Conservation (phyloP, 805 yeast genomes). For the Spathaspora boniae region DNA sequence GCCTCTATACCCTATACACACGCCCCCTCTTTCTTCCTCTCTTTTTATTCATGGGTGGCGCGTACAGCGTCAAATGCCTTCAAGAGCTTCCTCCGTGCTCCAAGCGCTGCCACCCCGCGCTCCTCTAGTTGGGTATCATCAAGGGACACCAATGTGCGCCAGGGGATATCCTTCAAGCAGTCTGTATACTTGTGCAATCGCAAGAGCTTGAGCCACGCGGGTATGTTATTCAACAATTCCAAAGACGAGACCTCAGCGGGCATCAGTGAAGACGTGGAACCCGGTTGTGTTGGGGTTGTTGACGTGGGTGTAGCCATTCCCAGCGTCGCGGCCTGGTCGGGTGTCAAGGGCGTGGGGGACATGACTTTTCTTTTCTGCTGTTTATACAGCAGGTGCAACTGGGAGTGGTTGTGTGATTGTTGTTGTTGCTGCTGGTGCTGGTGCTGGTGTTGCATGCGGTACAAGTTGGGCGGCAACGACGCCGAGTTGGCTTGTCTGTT, state of each 20-base stretch:
- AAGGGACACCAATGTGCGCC: conserved; percentile 76
- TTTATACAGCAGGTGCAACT: conserved; percentile 11
- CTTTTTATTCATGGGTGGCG: conserved; percentile 6
- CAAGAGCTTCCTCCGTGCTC: conserved; percentile 90
- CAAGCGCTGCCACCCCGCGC: conserved; percentile 88
- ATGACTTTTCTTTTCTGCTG: conserved; percentile 6
- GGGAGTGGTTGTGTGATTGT: conserved; percentile 12
- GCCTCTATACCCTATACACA: background rate
- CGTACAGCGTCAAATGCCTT: conserved; percentile 87
- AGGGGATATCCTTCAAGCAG: conserved; percentile 65
- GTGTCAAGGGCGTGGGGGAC: conserved; percentile 4
- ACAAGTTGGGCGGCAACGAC: conserved; percentile 30
- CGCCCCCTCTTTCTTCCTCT: background rate
- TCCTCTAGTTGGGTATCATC: conserved; percentile 66
- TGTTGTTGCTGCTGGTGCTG: conserved; percentile 3
- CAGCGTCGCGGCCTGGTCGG: conserved; percentile 1
- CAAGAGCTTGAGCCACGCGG: conserved; percentile 87
- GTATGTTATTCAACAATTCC: conserved; percentile 68
- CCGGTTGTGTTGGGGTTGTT: conserved; percentile 9
- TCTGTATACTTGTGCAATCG: conserved; percentile 93
- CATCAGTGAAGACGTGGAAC: conserved; percentile 28
- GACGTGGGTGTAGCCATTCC: conserved; percentile 4
- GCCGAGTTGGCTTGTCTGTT: conserved; percentile 34
- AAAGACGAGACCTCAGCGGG: conserved; percentile 38
- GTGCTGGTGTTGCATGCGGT: conserved; percentile 8